Evolutionary conservation across 176 grass and related monocot genomes (phyloP), one percentile per base, ranked within the genome.

Genomic region (Bothriochloa decipiens): DNA sequence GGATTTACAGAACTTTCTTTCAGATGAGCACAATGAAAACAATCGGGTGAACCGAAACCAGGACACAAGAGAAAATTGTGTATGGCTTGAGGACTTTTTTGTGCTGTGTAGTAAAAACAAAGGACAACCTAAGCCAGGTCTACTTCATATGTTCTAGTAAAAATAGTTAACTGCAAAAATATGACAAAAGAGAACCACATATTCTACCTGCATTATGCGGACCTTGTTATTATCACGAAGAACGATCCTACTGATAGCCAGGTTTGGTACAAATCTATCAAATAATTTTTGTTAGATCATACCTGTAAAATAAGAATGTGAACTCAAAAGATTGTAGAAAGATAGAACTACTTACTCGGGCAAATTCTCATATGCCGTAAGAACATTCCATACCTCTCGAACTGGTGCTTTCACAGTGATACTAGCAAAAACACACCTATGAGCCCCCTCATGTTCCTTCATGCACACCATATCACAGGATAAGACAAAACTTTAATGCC

Each of bases 201-300:
- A 11, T 83, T 36, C 2, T 90, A 98, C 96, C 96, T 98, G 96
- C 81, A 98, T 67, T 88, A 98, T 90, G 86, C 91, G 96, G 82
- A 98, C 96, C 84, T 90, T 98, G 89, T 95, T 98, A 85, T 98
- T 98, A 67, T 98, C 91, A n/a, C 93, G 89, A 79, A 88, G 89
- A 67, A 98, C 42, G 82, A 98, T 89, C 83, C 92, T 91, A 86
- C 96, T 94, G 63, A 95, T 98, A 69, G 93, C 96, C 89, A 98
- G 92, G 67, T 98, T 95, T 39, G 96, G 96, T 73, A 98, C 91
- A n/a, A 98, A 90, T 88, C 96, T 98, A 82, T 64, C 58, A 86
- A 57, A 79, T 81, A 77, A 47, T 17, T 42, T 65, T 64, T 75
- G 82, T 90, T 49, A 92, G 82, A 81, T 78, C 71, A 84, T 74